phyloP scores from a whole-genome alignment of 2,329 filamentous ascomycete genomes.

The Epicoccum sorghinum region DNA sequence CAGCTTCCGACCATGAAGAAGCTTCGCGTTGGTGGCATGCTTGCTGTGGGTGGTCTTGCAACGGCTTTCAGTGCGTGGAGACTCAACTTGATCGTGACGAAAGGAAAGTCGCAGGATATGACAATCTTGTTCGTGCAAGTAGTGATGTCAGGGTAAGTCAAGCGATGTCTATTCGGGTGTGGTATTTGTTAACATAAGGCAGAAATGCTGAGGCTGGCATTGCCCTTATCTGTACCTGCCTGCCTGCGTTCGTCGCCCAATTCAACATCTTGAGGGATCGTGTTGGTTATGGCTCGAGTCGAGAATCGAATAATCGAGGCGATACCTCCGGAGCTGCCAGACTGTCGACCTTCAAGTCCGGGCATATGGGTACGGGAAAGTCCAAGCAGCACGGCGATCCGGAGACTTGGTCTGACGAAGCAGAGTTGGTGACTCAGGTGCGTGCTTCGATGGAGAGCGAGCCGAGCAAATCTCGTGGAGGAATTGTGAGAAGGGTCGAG shows the following conservation, averaged over 20 bases:
- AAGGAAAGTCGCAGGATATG: constrained; percentile 9
- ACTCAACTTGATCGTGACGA: constrained; percentile 22
- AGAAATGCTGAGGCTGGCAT: constrained; percentile 23
- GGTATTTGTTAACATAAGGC: neutral
- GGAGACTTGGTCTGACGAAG: constrained; percentile 13
- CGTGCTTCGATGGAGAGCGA: constrained; percentile 6
- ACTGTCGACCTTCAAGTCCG: constrained; percentile 9
- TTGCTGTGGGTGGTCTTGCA: constrained; percentile 40
- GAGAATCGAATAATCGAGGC: neutral
- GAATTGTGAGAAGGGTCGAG: constrained; percentile 12
- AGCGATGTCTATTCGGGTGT: neutral
- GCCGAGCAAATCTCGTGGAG: neutral
- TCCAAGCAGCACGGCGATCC: neutral
- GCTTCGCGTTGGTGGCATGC: constrained; percentile 41
- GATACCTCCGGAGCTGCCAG: neutral
- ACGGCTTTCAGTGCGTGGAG: constrained; percentile 39
- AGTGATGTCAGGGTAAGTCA: constrained; percentile 15
- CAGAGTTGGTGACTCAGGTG: constrained; percentile 13
- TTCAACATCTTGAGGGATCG: constrained; percentile 15
- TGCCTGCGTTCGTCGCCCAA: constrained; percentile 17
- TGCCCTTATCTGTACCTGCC: constrained; percentile 22
- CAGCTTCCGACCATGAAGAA: constrained; percentile 38
- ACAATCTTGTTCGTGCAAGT: constrained; percentile 16
- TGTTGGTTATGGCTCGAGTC: constrained; percentile 13
- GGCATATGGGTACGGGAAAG: constrained; percentile 4